phyloP scores from a whole-genome alignment of 257 asterid species.

The Solanum medicagineum region DNA sequence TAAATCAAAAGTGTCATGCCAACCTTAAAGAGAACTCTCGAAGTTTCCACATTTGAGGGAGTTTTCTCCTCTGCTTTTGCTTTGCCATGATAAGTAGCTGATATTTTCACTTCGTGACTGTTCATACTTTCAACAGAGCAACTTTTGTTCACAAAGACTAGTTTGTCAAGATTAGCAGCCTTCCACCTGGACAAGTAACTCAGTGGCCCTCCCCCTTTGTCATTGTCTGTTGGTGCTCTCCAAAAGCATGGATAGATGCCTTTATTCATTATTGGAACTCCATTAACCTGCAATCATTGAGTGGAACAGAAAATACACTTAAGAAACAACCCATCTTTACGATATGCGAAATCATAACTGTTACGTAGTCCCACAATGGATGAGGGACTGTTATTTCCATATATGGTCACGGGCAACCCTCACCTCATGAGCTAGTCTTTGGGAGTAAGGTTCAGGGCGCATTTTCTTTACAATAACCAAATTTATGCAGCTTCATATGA shows the following conservation, averaged over 20 bases:
- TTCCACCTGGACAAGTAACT: conserved; percentile 79
- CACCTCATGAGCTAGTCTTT: background rate
- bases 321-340: background rate
- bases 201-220: conserved; percentile 74
- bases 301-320: background rate
- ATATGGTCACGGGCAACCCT: background rate
- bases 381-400: background rate
- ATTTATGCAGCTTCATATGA: background rate
- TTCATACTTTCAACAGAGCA: conserved; percentile 36
- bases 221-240: conserved; percentile 98
- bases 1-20: conserved; percentile 44
- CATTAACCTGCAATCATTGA: conserved; percentile 39
- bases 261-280: conserved; percentile 45
- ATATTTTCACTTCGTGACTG: conserved; percentile 39
- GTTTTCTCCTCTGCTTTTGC: conserved; percentile 24
- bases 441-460: background rate
- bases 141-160: conserved; percentile 37
- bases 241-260: conserved; percentile 91
- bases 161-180: conserved; percentile 43
- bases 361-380: background rate
- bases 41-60: conserved; percentile 15
- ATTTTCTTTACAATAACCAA: background rate
- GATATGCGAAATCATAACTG: background rate
- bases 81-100: conserved; percentile 35
- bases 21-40: conserved; percentile 30